These are phyloP conservation scores for Boletus rufocinnamomeus DNA, from an alignment of 768 basidiomycete species.

Conservation along the genomic window DNA sequence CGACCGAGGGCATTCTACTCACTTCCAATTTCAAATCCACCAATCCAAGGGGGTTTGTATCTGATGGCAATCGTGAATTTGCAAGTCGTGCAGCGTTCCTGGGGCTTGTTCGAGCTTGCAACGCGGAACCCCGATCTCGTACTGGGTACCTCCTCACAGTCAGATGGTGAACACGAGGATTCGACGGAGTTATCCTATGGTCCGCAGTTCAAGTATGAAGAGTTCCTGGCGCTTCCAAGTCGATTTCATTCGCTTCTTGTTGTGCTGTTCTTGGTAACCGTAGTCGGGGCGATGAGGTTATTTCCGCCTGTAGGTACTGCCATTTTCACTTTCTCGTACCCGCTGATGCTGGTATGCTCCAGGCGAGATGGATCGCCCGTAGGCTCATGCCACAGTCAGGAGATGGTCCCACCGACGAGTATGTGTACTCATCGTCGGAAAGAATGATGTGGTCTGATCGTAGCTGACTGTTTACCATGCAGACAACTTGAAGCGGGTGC, in stretches of 20 bases:
- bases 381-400: conserved; percentile 54
- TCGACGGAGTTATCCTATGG: conserved; percentile 52
- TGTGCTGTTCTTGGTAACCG: conserved; percentile 34
- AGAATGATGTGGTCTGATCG: conserved; percentile 5
- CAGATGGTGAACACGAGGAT: conserved; percentile 19
- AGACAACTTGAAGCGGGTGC: conserved; percentile 63
- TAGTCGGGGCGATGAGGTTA: conserved; percentile 31
- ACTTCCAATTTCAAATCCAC: conserved; percentile 36
- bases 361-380: conserved; percentile 58
- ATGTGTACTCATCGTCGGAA: conserved; percentile 6
- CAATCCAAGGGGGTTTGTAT: conserved; percentile 43
- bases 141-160: conserved; percentile 16
- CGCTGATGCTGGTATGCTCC: conserved; percentile 1
- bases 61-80: conserved; percentile 49
- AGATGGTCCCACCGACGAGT: conserved; percentile 67
- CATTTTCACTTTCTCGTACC: not conserved
- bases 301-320: conserved; percentile 39
- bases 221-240: conserved; percentile 53
- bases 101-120: conserved; percentile 48
- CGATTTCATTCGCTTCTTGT: conserved; percentile 43
- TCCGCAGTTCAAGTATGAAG: conserved; percentile 72
- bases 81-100: conserved; percentile 56
- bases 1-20: conserved; percentile 36
- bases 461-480: not conserved
- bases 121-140: conserved; percentile 20